Base-by-base conservation (phyloP, 768 basidiomycete species). In the Rickenella mellea region DNA sequence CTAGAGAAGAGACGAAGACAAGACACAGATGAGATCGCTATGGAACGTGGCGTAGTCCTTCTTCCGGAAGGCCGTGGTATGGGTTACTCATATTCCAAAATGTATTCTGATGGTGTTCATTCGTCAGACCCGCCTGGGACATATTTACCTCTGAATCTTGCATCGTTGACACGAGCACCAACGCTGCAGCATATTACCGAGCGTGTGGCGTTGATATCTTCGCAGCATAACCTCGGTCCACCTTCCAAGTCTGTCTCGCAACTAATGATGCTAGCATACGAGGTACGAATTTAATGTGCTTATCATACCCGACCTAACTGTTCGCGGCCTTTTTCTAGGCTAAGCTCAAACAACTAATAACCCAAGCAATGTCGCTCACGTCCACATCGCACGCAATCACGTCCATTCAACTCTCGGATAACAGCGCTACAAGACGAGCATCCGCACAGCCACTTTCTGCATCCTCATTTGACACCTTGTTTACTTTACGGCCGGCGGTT, bases 321-420 rank as follows among this genome's bases (percentile, higher is more conserved):
- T 20, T 1, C 41, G 47, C 44, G 26, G 1, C 12, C 40, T 19
- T 42, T 14, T 17, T 7, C 31, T 40, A 87, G 84, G 83, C 83
- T 14, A 85, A 86, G 55, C 69, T 90, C 4, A 90, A 90, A 54
- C 83, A 88, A 44, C 73, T 89, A 21, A 81, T 90, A 48, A 84
- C 80, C 1, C 83, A 83, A 50, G 83, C 86, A 4, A 59, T 90
- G 24, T 80, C 84, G 2, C 64, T 88, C 8, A 87, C 84, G 2
- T 77, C 83, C 1, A 71, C 78, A 6, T 88, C 86, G 5, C 76
- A 81, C 50, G 77, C 83, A 22, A 80, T 87, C 50, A 73, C 79
- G 6, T 88, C 86, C 36, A 86, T 90, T 37, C 69, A 67, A 8
- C 77, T 83, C 0, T 76, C 82, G 12, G 49, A 48, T n/a, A 62